Conservation (phyloP, 1,284 basidiomycete species). For the Ganoderma meredithae region DNA sequence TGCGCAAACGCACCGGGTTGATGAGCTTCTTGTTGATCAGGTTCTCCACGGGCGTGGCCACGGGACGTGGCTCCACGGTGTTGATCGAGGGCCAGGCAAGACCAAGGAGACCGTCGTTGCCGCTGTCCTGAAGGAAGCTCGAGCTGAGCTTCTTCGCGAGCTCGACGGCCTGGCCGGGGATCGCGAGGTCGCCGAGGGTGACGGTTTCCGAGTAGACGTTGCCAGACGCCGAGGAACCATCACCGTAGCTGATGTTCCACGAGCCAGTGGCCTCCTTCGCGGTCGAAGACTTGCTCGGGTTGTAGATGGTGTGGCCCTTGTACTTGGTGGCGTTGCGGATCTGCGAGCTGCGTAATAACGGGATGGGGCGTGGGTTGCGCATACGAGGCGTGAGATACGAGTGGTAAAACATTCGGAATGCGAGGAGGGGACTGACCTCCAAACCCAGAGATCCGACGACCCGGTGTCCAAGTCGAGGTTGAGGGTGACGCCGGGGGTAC, state of each 20-base stretch:
- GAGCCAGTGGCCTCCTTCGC: conserved; percentile 40
- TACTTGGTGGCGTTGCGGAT: conserved; percentile 34
- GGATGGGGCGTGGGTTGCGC: not conserved
- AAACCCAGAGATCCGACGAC: conserved; percentile 48
- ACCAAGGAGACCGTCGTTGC: conserved; percentile 47
- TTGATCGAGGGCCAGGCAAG: conserved; percentile 47
- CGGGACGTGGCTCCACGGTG: conserved; percentile 43
- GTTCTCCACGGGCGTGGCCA: conserved; percentile 48
- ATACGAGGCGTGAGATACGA: not conserved
- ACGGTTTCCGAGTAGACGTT: conserved; percentile 45
- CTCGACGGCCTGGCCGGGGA: conserved; percentile 46
- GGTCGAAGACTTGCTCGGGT: conserved; percentile 44
- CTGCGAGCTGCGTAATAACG: conserved; percentile 34
- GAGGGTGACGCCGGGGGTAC: conserved; percentile 47
- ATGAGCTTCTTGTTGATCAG: conserved; percentile 45
- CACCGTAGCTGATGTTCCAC: conserved; percentile 51
- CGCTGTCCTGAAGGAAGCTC: conserved; percentile 45
- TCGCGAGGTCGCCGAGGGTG: conserved; percentile 42
- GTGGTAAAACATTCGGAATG: not conserved
- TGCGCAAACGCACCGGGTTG: conserved; percentile 30
- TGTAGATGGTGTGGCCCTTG: conserved; percentile 43
- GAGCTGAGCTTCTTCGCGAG: conserved; percentile 44
- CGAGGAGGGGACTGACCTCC: conserved; percentile 34
- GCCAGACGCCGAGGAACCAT: conserved; percentile 48
- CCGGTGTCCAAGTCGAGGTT: conserved; percentile 51